A percentile compares a stretch with the other conserved stretches of the same genome.
phyloP scores from a whole-genome alignment of 306 rosid genomes.

The Medicago truncatula region MtrunA17r5.0-ANR NC_053049.1:30997501-30998000 shows the following conservation, averaged over 20 bases:
- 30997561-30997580: no score
- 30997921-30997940: constrained; percentile 30
- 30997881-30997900: background rate
- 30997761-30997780: constrained; percentile 54
- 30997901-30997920: background rate
- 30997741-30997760: constrained; percentile 68
- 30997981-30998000: constrained; percentile 30
- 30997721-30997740: constrained; percentile 37
- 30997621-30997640: background rate
- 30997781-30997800: constrained; percentile 26
- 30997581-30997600: no score
- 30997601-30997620: background rate
- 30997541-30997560: no score
- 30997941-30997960: constrained; percentile 33
- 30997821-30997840: background rate
- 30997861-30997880: constrained; percentile 42
- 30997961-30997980: background rate
- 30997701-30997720: constrained; percentile 45
- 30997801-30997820: constrained; percentile 28
- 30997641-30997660: background rate
- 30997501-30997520: no score
- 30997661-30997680: constrained; percentile 33
- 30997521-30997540: no score
- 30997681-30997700: constrained; percentile 65
- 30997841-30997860: constrained; percentile 24